Evolutionary conservation across 2,329 filamentous ascomycete species (phyloP), one percentile per base, ranked within the genome.

Genomic region (Bipolaris sorokiniana): DNA sequence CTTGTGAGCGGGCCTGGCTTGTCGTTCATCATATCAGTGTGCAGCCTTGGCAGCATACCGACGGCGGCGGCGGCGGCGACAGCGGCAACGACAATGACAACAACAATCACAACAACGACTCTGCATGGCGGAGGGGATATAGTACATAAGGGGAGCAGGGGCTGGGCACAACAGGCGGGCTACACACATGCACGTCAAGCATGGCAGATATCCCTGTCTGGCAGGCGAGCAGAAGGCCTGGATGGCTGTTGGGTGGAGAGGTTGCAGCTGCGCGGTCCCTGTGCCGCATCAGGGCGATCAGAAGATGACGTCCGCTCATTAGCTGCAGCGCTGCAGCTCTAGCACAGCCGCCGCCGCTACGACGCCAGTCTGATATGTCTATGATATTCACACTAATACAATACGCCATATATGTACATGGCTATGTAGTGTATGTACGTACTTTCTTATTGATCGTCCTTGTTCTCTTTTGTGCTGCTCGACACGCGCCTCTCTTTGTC

Each of bases 1-100:
- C 59, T 62, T 45, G 64, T 62, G n/a, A 62, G 54, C 48, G 68
- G 70, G 45, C 54, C 58, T 23, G 59, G 58, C 41, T 58, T 60
- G 26, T 59, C 61, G 45, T 69, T 59, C 50, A 56, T 58, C 53
- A 65, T 54, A 40, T 69, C 61, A 47, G 50, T 62, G 57, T 67
- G 66, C 44, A 69, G 58, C 58, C 63, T 68, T 62, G 67, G 66
- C 59, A 76, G 61, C 68, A 72, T 73, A 59, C 64, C 70, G 55
- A 58, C 54, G 61, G 45, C 56, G 16, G 16, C n/a, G 7, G 16
- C 42, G 51, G 46, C 48, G 46, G 59, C 50, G 51, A 40, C 53
- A 57, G 51, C 41, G 5, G 16, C 40, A 16, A 7, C 42, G 3
- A 45, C 22, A 28, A 28, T 23, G 16, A 28, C 26, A 31, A 18